Base-by-base conservation (phyloP, 148 eudicot genomes). In the Salicornia ramosissima region DNA sequence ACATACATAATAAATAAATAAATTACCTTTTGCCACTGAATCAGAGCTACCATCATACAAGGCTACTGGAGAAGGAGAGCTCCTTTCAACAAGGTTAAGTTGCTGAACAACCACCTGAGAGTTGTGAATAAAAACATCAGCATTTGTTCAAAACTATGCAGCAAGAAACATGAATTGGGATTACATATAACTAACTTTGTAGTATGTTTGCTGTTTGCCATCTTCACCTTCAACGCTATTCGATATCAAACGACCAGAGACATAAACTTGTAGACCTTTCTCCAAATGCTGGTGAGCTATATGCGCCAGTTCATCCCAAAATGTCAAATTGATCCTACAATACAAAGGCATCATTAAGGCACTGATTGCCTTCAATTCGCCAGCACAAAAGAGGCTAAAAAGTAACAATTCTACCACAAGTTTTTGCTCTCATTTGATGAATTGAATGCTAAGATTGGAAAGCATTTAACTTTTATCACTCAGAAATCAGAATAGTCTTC, bases 231-330 rank as follows among this genome's bases (percentile, higher is more conserved):
- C 89, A 76, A 87, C 85, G 14, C 87, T 80, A 76, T 94, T 91
- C 26, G 88, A 80, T 59, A 82, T 63, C 69, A 94, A 79, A 70
- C 96, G 96, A 61, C 99, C 99, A 78, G 87, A 80, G 56, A 94
- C 87, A 69, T 83, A 91, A 78, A 94, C 86, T 64, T 86, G 92
- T 6, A 83, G 80, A 45, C 96, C 99, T 81, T 88, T 94, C 76
- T 88, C 84, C 63, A 91, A 74, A 73, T 94, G 99, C 81, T 91
- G 90, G 75, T 72, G 81, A 60, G 99, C 92, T 64, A 83, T 52
- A 70, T 86, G 87, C 40, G 97, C 99, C 86, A 94, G 60, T 30
- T 91, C 96, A 75, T 89, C 88, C 97, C 97, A 94, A 70, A 94
- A 88, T 66, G 88, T 83, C 88, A 94, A 82, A 72, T 78, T 84